Base-by-base conservation (phyloP, 2,329 filamentous ascomycete genomes). In the Aspergillus phoenicis region DNA sequence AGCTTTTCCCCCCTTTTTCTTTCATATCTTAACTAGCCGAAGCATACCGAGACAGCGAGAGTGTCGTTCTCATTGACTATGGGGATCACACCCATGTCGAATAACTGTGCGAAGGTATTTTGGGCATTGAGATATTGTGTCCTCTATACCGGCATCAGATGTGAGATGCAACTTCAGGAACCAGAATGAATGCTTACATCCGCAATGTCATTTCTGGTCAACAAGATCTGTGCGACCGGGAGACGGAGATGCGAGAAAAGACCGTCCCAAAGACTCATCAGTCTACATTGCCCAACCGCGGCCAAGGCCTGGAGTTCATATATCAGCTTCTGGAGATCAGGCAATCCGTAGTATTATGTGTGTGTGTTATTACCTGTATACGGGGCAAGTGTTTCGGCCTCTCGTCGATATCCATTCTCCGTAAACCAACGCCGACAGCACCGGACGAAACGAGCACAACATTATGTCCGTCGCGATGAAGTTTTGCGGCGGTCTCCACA, bases 11-110 rank as follows among this genome's bases (percentile, higher is more conserved):
- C 11, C 11, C 13, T 36, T 36, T 36, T 5, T 5, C 10, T 11
- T 36, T 13, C 11, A 36, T 13, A 5, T 10, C 13, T 5, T 11
- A 13, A 36, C 11, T 36, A 36, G 33, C 43, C 13, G n/a, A 52
- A 49, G 62, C 78, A 30, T 78, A 83, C 81, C 48, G 94, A 91
- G 66, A 99, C 95, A 24, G 93, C 92, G 58, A 99, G 81, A 2
- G 95, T 99, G 76, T 99, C 95, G 77, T 99, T 99, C 79, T 99
- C 95, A 72, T 99, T 99, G 65, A 99, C 95, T 70, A 99, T 97
- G 8, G 95, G 95, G 64, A 99, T 96, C 26, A 98, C 94, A 2
- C 93, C 93, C 89, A 97, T 95, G 70, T 93, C 89, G 17, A 99
- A 81, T 51, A 98, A 84, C 76, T 97, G 92, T 56, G 87, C 85